Conservation (phyloP, 257 asterid species). For the Solanum bukasovii region DNA sequence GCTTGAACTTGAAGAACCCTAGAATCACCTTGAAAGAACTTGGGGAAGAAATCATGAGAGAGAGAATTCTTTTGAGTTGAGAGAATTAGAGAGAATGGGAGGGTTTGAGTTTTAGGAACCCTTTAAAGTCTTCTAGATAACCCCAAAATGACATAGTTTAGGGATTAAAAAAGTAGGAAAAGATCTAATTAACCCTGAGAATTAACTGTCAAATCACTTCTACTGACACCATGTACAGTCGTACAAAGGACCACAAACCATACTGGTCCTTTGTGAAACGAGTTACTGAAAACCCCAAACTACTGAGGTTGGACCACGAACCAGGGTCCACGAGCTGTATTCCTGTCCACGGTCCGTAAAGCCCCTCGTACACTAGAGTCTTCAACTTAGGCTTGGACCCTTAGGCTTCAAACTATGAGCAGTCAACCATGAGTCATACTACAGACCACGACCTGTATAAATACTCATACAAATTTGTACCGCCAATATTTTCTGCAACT, state of each 20-base stretch:
- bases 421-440: neutral
- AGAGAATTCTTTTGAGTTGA: too few species aligned
- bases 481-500: neutral
- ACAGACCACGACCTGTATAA: neutral
- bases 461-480: neutral
- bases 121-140: neutral
- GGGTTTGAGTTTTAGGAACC: too few species aligned
- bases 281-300: too few species aligned
- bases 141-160: neutral
- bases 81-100: too few species aligned
- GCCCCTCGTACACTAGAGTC: neutral
- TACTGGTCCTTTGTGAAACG: neutral
- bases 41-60: too few species aligned
- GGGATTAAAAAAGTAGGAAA: neutral
- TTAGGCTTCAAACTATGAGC: neutral
- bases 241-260: neutral
- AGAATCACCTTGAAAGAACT: too few species aligned
- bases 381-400: neutral
- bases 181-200: too few species aligned
- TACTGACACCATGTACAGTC: neutral
- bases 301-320: neutral
- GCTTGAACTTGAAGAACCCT: too few species aligned
- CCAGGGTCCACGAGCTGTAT: neutral
- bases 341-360: neutral
- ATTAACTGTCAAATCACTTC: neutral